These are phyloP conservation scores for Globisporangium viniferum DNA, from an alignment of 352 stramenopile genomes.

Conservation along the genomic window DNA sequence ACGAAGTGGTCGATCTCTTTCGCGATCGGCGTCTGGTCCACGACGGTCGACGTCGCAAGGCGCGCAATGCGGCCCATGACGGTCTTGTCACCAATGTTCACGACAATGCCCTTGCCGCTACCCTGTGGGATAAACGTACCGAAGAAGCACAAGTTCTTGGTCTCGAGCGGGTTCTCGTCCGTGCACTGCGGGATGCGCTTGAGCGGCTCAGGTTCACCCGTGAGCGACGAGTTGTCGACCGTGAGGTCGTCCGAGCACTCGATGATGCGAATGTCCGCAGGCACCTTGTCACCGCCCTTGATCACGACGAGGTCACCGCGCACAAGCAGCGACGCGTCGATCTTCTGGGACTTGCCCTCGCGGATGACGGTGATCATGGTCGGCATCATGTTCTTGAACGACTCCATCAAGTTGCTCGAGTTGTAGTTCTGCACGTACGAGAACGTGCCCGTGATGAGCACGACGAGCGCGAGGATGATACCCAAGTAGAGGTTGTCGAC, in stretches of 20 bases:
- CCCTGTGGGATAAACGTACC: constrained; percentile 77
- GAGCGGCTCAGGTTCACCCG: constrained; percentile 84
- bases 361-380: constrained; percentile 73
- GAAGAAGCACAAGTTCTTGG: constrained; percentile 83
- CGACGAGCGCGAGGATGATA: constrained; percentile 42
- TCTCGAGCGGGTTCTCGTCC: constrained; percentile 75
- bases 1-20: constrained; percentile 74
- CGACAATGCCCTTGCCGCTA: constrained; percentile 60
- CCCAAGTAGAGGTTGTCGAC: constrained; percentile 47
- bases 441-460: constrained; percentile 51
- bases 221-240: constrained; percentile 86
- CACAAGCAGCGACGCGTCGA: constrained; percentile 76
- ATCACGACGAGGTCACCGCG: constrained; percentile 87
- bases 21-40: constrained; percentile 52
- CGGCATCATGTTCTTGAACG: constrained; percentile 86
- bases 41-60: constrained; percentile 50
- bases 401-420: constrained; percentile 82
- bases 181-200: constrained; percentile 78
- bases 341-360: constrained; percentile 75
- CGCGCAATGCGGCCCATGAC: constrained; percentile 81
- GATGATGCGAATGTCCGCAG: constrained; percentile 94
- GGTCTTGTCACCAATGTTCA: constrained; percentile 73
- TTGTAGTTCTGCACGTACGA: constrained; percentile 74
- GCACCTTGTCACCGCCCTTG: constrained; percentile 91
- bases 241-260: constrained; percentile 92